phyloP scores from a whole-genome alignment of 345 rosid genomes.

The Eutrema yunnanense region DNA sequence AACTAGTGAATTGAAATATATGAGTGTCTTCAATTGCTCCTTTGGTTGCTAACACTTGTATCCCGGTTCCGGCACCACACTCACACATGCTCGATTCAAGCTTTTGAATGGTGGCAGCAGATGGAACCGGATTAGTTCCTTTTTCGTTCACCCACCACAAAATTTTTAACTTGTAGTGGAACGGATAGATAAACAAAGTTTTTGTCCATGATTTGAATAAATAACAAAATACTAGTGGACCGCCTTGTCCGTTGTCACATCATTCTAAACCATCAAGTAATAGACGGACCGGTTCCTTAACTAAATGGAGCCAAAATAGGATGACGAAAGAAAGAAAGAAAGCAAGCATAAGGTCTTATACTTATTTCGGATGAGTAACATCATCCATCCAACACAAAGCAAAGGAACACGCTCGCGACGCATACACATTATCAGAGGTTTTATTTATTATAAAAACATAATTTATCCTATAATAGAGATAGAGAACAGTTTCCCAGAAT shows the following conservation, averaged over 20 bases:
- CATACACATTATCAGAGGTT: constrained; percentile 6
- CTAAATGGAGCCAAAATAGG: not conserved
- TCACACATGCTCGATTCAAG: too few species aligned
- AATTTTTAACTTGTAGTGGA: not conserved
- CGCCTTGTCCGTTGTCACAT: not conserved
- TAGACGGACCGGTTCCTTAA: not conserved
- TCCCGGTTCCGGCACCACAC: too few species aligned
- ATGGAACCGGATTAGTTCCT: too few species aligned
- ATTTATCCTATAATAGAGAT: not conserved
- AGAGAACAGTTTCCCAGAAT: not conserved
- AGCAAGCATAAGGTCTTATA: not conserved
- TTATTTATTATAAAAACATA: constrained; percentile 14
- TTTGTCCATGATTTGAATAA: not conserved
- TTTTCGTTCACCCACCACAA: too few species aligned
- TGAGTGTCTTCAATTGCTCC: not conserved
- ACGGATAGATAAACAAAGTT: not conserved
- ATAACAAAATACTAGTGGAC: not conserved
- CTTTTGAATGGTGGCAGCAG: too few species aligned
- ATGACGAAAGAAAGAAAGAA: not conserved
- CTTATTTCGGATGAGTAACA: not conserved
- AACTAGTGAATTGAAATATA: not conserved
- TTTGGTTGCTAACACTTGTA: not conserved
- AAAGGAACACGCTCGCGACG: not conserved
- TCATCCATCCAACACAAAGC: constrained; percentile 4
- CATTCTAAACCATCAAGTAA: not conserved